These are phyloP conservation scores for Gymnopilus dilepis DNA, from an alignment of 768 basidiomycete species.

Conservation along the genomic window DNA sequence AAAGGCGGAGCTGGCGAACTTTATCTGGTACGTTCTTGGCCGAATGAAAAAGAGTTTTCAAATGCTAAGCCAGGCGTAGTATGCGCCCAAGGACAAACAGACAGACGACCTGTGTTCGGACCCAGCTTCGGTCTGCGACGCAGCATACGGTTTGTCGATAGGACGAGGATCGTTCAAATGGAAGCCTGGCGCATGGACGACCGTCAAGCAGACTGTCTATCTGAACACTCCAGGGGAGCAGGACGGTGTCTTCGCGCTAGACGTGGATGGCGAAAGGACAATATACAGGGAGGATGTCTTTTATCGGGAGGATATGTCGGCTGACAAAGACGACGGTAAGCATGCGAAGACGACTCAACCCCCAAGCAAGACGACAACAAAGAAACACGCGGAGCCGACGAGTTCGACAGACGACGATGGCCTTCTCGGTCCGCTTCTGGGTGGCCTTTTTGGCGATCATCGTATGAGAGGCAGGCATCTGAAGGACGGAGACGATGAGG, in stretches of 20 bases:
- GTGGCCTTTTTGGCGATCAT: conserved; percentile 23
- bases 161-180: conserved; percentile 76
- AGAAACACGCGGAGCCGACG: conserved; percentile 13
- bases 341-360: conserved; percentile 9
- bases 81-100: conserved; percentile 77
- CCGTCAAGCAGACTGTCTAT: conserved; percentile 65
- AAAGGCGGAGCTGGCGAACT: conserved; percentile 71
- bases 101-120: conserved; percentile 61
- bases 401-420: conserved; percentile 21
- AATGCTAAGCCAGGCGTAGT: conserved; percentile 45
- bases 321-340: conserved; percentile 9
- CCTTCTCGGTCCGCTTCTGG: conserved; percentile 27
- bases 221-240: conserved; percentile 77
- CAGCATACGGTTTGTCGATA: conserved; percentile 73
- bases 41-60: no score
- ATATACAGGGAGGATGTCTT: conserved; percentile 63
- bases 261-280: conserved; percentile 62
- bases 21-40: conserved; percentile 64
- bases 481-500: background rate
- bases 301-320: conserved; percentile 52
- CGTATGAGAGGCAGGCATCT: no score
- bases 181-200: conserved; percentile 70
- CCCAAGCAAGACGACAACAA: conserved; percentile 17
- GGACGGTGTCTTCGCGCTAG: conserved; percentile 68
- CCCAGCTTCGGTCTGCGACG: conserved; percentile 64